Conservation (phyloP, 163 green algal species). For the Chlamydomonas reinhardtii region DNA sequence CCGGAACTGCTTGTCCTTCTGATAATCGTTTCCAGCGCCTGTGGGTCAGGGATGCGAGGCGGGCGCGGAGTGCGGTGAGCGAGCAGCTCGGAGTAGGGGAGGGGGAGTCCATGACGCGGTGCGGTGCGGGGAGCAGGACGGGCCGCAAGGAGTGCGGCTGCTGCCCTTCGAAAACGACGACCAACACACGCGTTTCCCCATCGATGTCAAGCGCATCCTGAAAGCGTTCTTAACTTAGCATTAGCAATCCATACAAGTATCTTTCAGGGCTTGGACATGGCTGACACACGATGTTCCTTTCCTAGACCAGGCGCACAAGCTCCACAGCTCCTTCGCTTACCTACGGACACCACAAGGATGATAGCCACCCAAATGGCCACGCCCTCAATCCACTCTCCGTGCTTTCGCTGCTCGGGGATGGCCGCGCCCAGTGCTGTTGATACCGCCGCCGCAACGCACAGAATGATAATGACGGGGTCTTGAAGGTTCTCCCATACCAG, state of each 20-base stretch:
- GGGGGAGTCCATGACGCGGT: too few relatives aligned
- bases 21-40: slow-evolving; percentile 94
- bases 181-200: too few relatives aligned
- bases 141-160: too few relatives aligned
- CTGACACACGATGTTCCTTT: too few relatives aligned
- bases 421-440: slow-evolving; percentile 87
- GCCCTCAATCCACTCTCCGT: slow-evolving; percentile 93
- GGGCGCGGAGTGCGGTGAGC: not conserved
- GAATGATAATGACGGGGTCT: slow-evolving; percentile 95
- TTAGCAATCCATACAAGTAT: too few relatives aligned
- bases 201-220: too few relatives aligned
- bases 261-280: too few relatives aligned
- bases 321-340: too few relatives aligned
- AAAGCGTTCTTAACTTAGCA: too few relatives aligned
- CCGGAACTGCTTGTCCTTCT: slow-evolving; percentile 96
- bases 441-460: slow-evolving; percentile 89
- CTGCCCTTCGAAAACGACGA: too few relatives aligned
- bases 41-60: not conserved
- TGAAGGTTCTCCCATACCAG: slow-evolving; percentile 85
- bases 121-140: too few relatives aligned
- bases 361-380: slow-evolving; percentile 96
- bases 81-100: not conserved
- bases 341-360: slow-evolving; percentile 90
- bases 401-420: slow-evolving; percentile 81
- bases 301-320: too few relatives aligned